phyloP scores from a whole-genome alignment of 768 basidiomycete genomes.

The Naganishia randhawae region DNA sequence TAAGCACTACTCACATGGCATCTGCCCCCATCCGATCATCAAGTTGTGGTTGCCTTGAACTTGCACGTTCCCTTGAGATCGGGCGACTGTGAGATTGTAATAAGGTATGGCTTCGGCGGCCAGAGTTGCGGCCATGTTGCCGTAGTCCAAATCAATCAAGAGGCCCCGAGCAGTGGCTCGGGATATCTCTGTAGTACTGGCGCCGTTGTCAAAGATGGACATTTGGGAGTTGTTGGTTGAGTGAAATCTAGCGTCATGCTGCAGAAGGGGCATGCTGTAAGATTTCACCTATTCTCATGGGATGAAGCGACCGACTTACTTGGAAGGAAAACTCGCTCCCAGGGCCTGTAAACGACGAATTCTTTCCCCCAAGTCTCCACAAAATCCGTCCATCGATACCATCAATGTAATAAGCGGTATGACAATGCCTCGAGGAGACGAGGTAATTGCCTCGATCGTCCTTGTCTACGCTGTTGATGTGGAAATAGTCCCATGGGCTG shows the following conservation, averaged over 20 bases:
- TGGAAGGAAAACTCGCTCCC: conserved; percentile 33
- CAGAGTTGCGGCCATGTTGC: conserved; percentile 33
- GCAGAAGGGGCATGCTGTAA: not conserved
- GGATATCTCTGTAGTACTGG: conserved; percentile 31
- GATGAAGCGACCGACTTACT: conserved; percentile 19
- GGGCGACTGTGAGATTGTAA: conserved; percentile 27
- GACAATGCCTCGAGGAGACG: conserved; percentile 39
- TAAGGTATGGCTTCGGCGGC: conserved; percentile 16
- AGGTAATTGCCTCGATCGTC: conserved; percentile 39
- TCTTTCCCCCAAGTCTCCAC: conserved; percentile 38
- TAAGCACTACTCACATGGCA: conserved; percentile 24
- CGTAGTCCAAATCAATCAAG: conserved; percentile 36
- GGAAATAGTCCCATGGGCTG: conserved; percentile 35
- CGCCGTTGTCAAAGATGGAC: conserved; percentile 44
- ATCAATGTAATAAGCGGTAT: conserved; percentile 39
- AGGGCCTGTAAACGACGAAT: conserved; percentile 35
- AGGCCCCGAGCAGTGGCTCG: conserved; percentile 36
- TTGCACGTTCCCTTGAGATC: conserved; percentile 35
- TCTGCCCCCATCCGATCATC: conserved; percentile 39
- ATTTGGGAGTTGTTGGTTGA: conserved; percentile 28
- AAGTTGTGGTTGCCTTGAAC: conserved; percentile 31
- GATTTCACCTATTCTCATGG: not conserved
- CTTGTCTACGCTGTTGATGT: conserved; percentile 45
- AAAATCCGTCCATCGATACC: conserved; percentile 33
- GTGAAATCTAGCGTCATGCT: conserved; percentile 31